Evolutionary conservation across 2,329 filamentous ascomycete genomes (phyloP).

Genomic region (Dothideomycetes sp.): DNA sequence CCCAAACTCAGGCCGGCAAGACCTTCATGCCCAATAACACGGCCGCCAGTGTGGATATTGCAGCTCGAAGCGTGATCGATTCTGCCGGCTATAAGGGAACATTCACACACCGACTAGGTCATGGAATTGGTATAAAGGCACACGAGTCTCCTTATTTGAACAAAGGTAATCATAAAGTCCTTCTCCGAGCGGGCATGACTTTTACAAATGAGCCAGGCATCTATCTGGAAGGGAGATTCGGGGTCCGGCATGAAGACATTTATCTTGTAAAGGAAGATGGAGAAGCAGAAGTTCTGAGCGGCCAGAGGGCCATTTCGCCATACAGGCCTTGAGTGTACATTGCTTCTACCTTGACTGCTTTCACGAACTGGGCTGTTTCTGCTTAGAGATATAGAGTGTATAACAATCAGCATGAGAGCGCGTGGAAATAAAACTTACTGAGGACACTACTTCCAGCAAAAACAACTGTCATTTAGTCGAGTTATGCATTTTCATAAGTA

Average conservation of each 20-base stretch:
- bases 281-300: slow-evolving; percentile 47
- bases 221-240: slow-evolving; percentile 51
- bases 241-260: slow-evolving; percentile 55
- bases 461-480: too few species aligned
- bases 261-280: slow-evolving; percentile 47
- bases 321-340: slow-evolving; percentile 46
- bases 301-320: slow-evolving; percentile 41
- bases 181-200: slow-evolving; percentile 48
- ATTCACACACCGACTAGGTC: slow-evolving; percentile 55
- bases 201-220: slow-evolving; percentile 58
- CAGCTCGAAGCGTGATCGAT: slow-evolving; percentile 49
- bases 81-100: slow-evolving; percentile 49
- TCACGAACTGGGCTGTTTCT: too few species aligned
- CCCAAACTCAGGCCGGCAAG: slow-evolving; percentile 47
- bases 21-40: slow-evolving; percentile 44
- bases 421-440: too few species aligned
- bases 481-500: too few species aligned
- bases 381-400: too few species aligned
- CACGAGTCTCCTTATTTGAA: slow-evolving; percentile 58
- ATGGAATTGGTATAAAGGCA: slow-evolving; percentile 53
- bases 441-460: too few species aligned
- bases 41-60: slow-evolving; percentile 52
- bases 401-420: too few species aligned
- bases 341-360: too few species aligned
- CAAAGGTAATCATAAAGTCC: slow-evolving; percentile 45